Base-by-base conservation (phyloP, 129 eudicot genomes). In the Cynara cardunculus region DNA sequence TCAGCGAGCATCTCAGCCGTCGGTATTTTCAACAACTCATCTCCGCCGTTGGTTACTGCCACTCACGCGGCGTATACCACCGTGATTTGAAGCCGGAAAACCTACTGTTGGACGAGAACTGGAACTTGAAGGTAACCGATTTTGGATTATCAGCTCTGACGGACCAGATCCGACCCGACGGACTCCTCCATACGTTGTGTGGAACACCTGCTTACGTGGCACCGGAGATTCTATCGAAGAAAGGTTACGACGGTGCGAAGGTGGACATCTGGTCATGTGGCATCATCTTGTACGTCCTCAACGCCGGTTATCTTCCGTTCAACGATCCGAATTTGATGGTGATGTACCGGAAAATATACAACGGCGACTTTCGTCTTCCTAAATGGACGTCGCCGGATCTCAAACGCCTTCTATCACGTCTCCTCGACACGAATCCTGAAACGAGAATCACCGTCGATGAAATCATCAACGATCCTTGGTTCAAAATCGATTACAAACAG, bases 191-290 rank as follows among this genome's bases (percentile, higher is more conserved):
- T 37, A 87, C 90, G 69, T 71, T 77, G 1, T 84, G 90, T 31
- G 90, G 89, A 1, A 87, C 90, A 0, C 90, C 90, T 26, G 86
- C 90, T 24, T 87, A 87, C 68, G 81, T 87, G 16, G 88, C 90
- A 5, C 90, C 88, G 35, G 88, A 87, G 80, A 78, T 84, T 25
- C 4, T 87, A 2, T 28, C 35, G 10, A 81, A 79, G 64, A 87
- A 87, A 68, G 90, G 90, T 0, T 87, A 84, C 41, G 89, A 89
- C 24, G 90, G 89, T 9, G 93, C 83, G 0, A 87, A 87, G 76
- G 83, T 86, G 10, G 93, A 89, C 34, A 80, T 89, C 37, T 89
- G 93, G 93, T 87, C 91, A 5, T 89, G 93, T 14, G 93, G 93
- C 0, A 88, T 89, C n/a, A 78, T 89, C 69, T 28, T 89, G 14